Base-by-base conservation (phyloP, 2,329 filamentous ascomycete genomes). In the Metarhizium humberi region DNA sequence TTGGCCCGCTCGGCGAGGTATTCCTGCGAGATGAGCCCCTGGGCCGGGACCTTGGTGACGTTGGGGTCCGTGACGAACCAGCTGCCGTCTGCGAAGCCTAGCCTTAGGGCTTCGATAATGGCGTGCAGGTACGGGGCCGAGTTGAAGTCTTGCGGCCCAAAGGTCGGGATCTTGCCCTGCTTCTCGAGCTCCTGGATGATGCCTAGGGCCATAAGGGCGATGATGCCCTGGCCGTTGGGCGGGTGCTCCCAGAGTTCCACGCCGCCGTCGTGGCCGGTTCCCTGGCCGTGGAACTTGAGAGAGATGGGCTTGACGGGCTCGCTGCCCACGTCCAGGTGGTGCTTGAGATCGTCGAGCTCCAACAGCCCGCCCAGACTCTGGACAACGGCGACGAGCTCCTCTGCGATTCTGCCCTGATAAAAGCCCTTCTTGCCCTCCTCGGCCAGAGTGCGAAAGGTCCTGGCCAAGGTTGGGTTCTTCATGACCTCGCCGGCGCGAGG, bases 231-330 rank as follows among this genome's bases (percentile, higher is more conserved):
- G 0, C 94, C 92, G 64, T 97, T 97, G 8, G 94, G 94, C 40
- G 92, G 92, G 67, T 97, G 92, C 67, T 99, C 94, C 92, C 92
- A 97, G 0, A 99, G 75, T 66, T 95, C 85, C 46, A 96, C 79
- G 10, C 84, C 84, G 13, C 75, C 70, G 8, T 70, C 60, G 6
- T 60, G 59, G 2, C 58, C 59, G 0, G 74, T 68, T 3, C 74
- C 75, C 63, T 90, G 87, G 8, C 87, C 86, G 0, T 75, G 79
- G 70, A 92, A 92, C 57, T 86, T 84, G 51, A 96, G 77, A 0
- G 88, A 92, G 61, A 97, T 94, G 16, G 94, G 84, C 30, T 92
- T 85, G 0, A 91, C 86, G n/a, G 86, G 78, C 69, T 96, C 90
- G 54, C 83, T 90, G 20, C 91, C 77, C 0, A 62, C 63, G 18